Base-by-base conservation (phyloP, 306 rosid species). In the Vigna nakashimae region DNA sequence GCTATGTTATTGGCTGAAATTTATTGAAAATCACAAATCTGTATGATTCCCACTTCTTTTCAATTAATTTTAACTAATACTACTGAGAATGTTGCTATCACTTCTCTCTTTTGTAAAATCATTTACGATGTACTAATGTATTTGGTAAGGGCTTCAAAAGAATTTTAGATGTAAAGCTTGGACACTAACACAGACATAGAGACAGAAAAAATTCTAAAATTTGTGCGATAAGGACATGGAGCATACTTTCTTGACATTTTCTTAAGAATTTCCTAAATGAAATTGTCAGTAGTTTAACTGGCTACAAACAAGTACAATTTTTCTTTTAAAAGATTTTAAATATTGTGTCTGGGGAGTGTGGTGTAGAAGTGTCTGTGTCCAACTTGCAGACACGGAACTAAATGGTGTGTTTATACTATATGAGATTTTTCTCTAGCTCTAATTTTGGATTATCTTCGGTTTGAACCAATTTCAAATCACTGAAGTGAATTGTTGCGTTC, bases 401-500 rank as follows among this genome's bases (percentile, higher is more conserved):
- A 40, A 40, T 40, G 46, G 46, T 42, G 46, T 42, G 13, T 42
- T 42, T 42, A 42, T 2, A 9, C 13, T 42, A 42, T 42, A 42
- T 42, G 46, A 42, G 46, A 11, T 42, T 13, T 42, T 42, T 42
- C 46, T 9, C 12, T 42, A 42, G 46, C 46, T 42, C 65, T 28
- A 13, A 59, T 13, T 30, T 59, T 28, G 38, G 38, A 24, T 38
- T 59, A 13, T 59, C 18, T 12, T 58, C 65, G 17, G 12, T 58
- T 59, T 24, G 63, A 57, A 6, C 63, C 63, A 57, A 57, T 57
- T 57, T 57, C 63, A 57, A 10, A 14, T 60, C 22, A 30, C 67
- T 30, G 43, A 60, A 60, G 5, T 14, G 45, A 2, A 30, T 60
- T 30, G 67, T 2, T 28, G 42, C 14, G 16, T 28, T 20, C 42